These are phyloP conservation scores for Colletotrichum tamarilloi DNA, from an alignment of 2,329 filamentous ascomycete species.

Conservation along the genomic window DNA sequence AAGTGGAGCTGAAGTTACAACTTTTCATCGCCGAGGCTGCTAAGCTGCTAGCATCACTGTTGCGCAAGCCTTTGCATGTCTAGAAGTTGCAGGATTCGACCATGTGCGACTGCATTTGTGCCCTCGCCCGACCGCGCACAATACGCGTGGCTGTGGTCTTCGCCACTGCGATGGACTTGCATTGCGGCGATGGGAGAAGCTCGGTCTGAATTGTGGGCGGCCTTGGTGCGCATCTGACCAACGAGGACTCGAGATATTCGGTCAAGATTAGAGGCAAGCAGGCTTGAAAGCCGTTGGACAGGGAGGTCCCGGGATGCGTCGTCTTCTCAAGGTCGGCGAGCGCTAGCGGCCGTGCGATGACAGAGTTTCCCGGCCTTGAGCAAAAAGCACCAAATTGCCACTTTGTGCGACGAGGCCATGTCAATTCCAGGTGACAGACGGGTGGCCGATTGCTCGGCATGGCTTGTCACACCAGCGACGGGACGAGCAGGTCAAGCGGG, in stretches of 20 bases:
- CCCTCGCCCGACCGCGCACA: neutral
- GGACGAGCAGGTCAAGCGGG: constrained; percentile 23
- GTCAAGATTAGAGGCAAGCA: neutral
- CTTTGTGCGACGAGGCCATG: constrained; percentile 22
- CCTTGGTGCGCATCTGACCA: neutral
- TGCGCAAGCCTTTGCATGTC: constrained; percentile 2
- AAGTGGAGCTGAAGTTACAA: constrained; percentile 8
- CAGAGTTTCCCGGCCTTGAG: neutral
- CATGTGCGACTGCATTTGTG: constrained; percentile 7
- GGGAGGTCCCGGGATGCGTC: neutral
- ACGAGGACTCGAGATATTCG: neutral
- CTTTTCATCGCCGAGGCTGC: neutral
- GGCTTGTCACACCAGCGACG: constrained; percentile 27
- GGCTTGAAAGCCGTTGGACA: neutral
- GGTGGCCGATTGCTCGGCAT: constrained; percentile 14
- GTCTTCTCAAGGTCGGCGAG: neutral
- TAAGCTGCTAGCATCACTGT: neutral
- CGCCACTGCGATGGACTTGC: neutral
- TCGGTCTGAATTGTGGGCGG: neutral
- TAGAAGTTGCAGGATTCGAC: neutral
- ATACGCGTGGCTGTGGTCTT: neutral
- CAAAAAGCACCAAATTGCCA: neutral
- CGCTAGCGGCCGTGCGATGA: neutral
- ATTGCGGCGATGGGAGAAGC: neutral
- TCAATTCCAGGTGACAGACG: constrained; percentile 1